Conservation (phyloP, 2,329 filamentous ascomycete species). For the Ophiocordyceps camponoti-saundersi region DNA sequence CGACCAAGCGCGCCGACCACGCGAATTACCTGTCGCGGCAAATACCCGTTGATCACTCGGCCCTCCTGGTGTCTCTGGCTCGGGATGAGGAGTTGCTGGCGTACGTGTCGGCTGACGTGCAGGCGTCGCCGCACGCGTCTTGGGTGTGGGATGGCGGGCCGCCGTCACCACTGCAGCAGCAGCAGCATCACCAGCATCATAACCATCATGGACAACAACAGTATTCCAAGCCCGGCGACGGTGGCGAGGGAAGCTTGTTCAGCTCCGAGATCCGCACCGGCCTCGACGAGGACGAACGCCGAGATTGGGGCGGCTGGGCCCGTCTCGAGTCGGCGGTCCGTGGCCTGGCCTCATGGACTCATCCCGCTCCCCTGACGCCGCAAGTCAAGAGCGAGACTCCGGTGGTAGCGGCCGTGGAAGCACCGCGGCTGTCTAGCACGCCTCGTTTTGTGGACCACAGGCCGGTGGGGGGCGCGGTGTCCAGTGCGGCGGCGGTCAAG, state of each 20-base stretch:
- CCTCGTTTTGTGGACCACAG: conserved; percentile 13
- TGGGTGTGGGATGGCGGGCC: conserved; percentile 64
- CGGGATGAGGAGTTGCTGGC: conserved; percentile 77
- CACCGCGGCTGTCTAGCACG: conserved; percentile 13
- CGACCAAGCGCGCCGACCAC: conserved; percentile 33
- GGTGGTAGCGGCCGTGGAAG: conserved; percentile 8
- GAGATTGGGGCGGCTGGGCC: conserved; percentile 70
- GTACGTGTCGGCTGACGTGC: conserved; percentile 74
- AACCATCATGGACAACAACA: neutral
- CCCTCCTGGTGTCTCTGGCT: conserved; percentile 15
- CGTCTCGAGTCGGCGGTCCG: conserved; percentile 39
- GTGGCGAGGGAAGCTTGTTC: conserved; percentile 19
- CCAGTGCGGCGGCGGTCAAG: conserved; percentile 11
- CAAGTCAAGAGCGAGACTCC: conserved; percentile 19
- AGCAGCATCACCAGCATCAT: neutral
- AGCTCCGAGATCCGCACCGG: conserved; percentile 31
- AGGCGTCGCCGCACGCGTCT: conserved; percentile 56
- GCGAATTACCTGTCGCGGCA: conserved; percentile 18
- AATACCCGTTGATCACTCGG: conserved; percentile 14
- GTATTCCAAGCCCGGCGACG: neutral
- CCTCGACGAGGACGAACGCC: conserved; percentile 36
- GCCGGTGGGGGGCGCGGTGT: conserved; percentile 9
- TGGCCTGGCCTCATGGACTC: conserved; percentile 11
- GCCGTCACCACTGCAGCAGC: neutral
- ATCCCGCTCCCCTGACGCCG: conserved; percentile 9